Evolutionary conservation across 1,284 basidiomycete species (phyloP).

Genomic region (Puccinia polysora): DNA sequence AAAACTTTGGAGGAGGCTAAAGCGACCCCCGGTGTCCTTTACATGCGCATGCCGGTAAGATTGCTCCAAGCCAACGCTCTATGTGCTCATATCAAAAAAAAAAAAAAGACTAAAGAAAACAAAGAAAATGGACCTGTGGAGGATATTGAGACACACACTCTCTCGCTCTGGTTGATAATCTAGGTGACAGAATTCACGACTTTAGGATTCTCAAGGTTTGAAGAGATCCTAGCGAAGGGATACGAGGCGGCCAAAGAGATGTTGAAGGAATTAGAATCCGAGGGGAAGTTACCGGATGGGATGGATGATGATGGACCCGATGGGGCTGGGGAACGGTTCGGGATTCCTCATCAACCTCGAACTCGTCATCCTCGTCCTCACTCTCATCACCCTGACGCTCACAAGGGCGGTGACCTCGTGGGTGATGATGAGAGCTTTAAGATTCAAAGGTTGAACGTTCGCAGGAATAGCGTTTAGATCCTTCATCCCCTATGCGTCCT

Average conservation of each 20-base stretch:
- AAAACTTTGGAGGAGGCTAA: conserved; percentile 93
- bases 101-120: background rate
- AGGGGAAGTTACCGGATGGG: conserved; percentile 71
- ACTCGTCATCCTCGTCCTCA: too few relatives aligned
- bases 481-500: too few relatives aligned
- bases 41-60: conserved; percentile 85
- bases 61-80: conserved; percentile 25
- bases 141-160: background rate
- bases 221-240: conserved; percentile 69
- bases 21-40: conserved; percentile 75
- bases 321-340: too few relatives aligned
- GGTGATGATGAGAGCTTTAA: too few relatives aligned
- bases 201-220: conserved; percentile 66
- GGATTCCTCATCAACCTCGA: too few relatives aligned
- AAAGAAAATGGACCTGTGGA: background rate
- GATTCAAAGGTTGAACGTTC: too few relatives aligned
- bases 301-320: conserved; percentile 62
- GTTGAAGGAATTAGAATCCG: conserved; percentile 72
- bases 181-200: conserved; percentile 46
- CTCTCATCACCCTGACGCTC: too few relatives aligned
- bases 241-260: conserved; percentile 70
- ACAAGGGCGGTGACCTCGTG: too few relatives aligned
- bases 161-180: conserved; percentile 50
- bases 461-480: too few relatives aligned
- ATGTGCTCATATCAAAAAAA: background rate